phyloP scores from a whole-genome alignment of 495 filamentous ascomycete species.

The Trichocladium antarcticum region DNA sequence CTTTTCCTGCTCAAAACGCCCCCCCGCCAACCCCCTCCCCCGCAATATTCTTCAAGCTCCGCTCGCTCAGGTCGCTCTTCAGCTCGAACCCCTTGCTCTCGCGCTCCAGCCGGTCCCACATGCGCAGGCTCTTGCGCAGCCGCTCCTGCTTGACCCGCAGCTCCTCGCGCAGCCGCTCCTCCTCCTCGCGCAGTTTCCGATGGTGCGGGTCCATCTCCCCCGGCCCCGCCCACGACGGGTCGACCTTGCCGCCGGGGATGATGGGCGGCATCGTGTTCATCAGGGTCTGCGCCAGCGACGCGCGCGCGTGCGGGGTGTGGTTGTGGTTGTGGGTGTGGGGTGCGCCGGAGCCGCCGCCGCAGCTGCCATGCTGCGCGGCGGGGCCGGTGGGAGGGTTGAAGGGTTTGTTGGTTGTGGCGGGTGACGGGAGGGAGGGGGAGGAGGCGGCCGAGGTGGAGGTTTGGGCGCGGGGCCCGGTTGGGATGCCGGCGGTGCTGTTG shows the following conservation, averaged over 20 bases:
- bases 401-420: slow-evolving; percentile 22
- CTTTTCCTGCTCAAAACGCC: slow-evolving; percentile 23
- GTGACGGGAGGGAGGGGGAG: neutral
- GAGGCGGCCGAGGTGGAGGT: slow-evolving; percentile 14
- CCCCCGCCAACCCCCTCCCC: slow-evolving; percentile 35
- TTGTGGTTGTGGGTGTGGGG: slow-evolving; percentile 2
- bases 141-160: slow-evolving; percentile 36
- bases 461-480: slow-evolving; percentile 35
- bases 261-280: slow-evolving; percentile 32
- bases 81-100: slow-evolving; percentile 36
- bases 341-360: too few relatives aligned
- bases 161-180: slow-evolving; percentile 37
- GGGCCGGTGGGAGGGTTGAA: slow-evolving; percentile 44
- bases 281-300: slow-evolving; percentile 32
- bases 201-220: slow-evolving; percentile 33
- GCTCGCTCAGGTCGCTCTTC: slow-evolving; percentile 36
- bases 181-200: slow-evolving; percentile 33
- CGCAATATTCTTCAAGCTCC: slow-evolving; percentile 33
- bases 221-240: slow-evolving; percentile 24
- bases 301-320: slow-evolving; percentile 15
- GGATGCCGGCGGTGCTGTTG: slow-evolving; percentile 27
- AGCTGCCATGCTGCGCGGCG: slow-evolving; percentile 26
- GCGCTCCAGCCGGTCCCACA: slow-evolving; percentile 36
- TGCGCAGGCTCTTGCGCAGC: slow-evolving; percentile 30
- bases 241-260: slow-evolving; percentile 35